Evolutionary conservation across 441 rosid species (phyloP).

Genomic region (Melastoma candidum): DNA sequence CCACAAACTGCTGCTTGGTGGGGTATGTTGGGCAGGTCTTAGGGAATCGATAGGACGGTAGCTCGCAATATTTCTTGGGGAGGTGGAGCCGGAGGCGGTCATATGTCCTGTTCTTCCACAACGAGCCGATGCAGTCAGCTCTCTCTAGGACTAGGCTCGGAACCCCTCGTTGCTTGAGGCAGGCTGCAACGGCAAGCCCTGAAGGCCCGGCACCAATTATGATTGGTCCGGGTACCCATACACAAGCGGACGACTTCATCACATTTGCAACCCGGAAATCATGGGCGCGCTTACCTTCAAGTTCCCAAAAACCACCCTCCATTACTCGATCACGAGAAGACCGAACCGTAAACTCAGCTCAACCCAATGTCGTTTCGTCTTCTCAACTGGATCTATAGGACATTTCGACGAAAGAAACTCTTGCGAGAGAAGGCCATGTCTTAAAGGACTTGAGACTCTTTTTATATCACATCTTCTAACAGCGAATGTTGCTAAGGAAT

Average conservation of each 20-base stretch:
- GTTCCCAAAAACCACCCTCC: no score
- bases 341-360: no score
- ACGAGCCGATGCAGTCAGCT: conserved; percentile 69
- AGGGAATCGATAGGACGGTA: conserved; percentile 56
- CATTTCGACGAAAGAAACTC: no score
- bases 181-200: conserved; percentile 55
- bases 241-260: conserved; percentile 20
- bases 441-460: no score
- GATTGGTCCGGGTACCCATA: conserved; percentile 83
- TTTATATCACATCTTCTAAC: no score
- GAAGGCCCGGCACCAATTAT: conserved; percentile 92
- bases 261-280: no score
- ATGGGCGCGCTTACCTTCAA: no score
- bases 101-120: conserved; percentile 75
- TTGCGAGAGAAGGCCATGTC: no score
- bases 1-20: conserved; percentile 55
- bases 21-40: conserved; percentile 65
- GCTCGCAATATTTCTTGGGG: conserved; percentile 71
- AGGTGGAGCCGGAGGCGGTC: conserved; percentile 82
- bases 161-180: conserved; percentile 51
- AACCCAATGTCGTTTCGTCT: no score
- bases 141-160: conserved; percentile 73
- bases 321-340: no score
- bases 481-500: no score
- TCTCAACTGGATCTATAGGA: no score